phyloP scores from a whole-genome alignment of 129 eudicot genomes.

The Calendula officinalis region DNA sequence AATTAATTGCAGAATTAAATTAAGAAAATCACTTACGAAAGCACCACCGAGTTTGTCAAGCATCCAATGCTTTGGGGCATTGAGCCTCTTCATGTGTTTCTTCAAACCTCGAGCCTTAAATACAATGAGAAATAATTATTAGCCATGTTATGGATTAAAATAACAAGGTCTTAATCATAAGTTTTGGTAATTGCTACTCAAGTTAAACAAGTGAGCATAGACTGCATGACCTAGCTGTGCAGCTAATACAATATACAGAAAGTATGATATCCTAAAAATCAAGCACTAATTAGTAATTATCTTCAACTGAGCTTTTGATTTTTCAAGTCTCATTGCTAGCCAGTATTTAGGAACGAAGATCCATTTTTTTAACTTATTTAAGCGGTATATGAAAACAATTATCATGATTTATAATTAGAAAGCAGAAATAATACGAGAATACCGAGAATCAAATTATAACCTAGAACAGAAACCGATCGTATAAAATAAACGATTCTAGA shows the following conservation, averaged over 20 bases:
- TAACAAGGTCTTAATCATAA: background rate
- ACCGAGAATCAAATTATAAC: too few relatives aligned
- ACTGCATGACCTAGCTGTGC: too few relatives aligned
- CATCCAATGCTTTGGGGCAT: conserved; percentile 70
- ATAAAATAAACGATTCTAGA: too few relatives aligned
- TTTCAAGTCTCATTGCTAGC: background rate
- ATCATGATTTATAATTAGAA: too few relatives aligned
- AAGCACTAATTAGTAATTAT: too few relatives aligned
- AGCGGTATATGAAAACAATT: background rate
- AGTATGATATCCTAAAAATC: background rate
- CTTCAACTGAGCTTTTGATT: background rate
- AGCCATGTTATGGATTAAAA: background rate
- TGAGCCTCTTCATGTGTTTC: conserved; percentile 71
- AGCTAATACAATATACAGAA: too few relatives aligned
- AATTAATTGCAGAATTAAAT: background rate
- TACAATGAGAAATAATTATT: background rate
- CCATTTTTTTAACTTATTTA: background rate
- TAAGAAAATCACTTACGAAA: conserved; percentile 34
- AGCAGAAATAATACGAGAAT: too few relatives aligned
- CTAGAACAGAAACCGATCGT: too few relatives aligned
- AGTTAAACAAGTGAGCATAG: background rate
- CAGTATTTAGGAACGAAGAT: background rate
- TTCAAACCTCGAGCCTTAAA: conserved; percentile 53
- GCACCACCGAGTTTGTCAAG: conserved; percentile 72
- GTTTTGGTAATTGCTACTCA: background rate